Percentiles rank a stretch among this genome's conserved stretches.
Conservation (phyloP, 495 filamentous ascomycete genomes). For the Aspergillus haitiensis region DNA sequence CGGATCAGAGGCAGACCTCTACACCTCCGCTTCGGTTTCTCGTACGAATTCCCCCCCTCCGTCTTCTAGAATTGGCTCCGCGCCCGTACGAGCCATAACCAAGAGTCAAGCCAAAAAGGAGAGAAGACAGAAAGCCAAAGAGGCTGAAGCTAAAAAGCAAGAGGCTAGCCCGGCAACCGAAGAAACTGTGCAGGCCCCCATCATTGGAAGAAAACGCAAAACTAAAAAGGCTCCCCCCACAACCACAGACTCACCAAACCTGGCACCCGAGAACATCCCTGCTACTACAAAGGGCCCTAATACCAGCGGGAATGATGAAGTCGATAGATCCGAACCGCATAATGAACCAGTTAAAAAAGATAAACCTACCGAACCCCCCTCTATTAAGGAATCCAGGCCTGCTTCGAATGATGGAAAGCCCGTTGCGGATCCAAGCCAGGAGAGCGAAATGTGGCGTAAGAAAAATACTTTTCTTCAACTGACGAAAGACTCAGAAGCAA, state of each 20-base stretch:
- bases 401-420: conserved; percentile 38
- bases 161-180: conserved; percentile 53
- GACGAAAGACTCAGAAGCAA: conserved; percentile 41
- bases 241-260: conserved; percentile 42
- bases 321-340: conserved; percentile 34
- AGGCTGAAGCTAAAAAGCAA: conserved; percentile 61
- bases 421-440: conserved; percentile 29
- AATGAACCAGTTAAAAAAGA: conserved; percentile 32
- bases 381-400: conserved; percentile 30
- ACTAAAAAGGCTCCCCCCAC: conserved; percentile 66
- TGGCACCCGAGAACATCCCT: conserved; percentile 34
- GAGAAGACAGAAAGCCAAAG: conserved; percentile 61
- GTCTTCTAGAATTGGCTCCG: conserved; percentile 67
- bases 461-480: conserved; percentile 47
- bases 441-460: conserved; percentile 40
- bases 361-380: conserved; percentile 41
- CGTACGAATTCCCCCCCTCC: conserved; percentile 85
- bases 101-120: conserved; percentile 93
- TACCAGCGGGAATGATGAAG: conserved; percentile 23
- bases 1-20: conserved; percentile 73
- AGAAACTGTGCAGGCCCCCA: conserved; percentile 73
- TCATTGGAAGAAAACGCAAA: conserved; percentile 87
- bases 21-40: conserved; percentile 79
- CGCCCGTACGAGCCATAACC: conserved; percentile 74
- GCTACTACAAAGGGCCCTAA: conserved; percentile 39